Conservation (phyloP, 257 asterid genomes). For the Penstemon eatonii region DNA sequence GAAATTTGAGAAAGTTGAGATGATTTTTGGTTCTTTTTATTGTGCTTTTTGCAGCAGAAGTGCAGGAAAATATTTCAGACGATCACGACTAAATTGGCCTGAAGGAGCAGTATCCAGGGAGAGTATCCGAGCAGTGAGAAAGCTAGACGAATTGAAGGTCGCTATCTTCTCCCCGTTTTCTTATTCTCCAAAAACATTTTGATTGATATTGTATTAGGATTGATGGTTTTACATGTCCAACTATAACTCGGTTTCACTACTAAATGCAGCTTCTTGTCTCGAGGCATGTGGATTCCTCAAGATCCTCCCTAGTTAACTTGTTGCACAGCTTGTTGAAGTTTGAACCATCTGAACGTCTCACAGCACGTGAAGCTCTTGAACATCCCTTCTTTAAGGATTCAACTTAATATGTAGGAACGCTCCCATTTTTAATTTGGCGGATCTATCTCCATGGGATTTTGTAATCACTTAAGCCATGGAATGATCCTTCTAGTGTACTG, state of each 20-base stretch:
- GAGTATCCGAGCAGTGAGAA: constrained; percentile 54
- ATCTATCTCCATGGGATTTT: background rate
- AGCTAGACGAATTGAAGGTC: constrained; percentile 49
- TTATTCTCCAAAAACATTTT: background rate
- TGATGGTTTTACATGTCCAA: background rate
- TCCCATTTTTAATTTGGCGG: background rate
- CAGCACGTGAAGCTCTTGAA: constrained; percentile 62
- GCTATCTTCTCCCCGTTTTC: background rate
- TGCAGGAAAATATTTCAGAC: constrained; percentile 48
- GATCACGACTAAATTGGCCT: constrained; percentile 51
- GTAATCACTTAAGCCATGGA: constrained; percentile 1
- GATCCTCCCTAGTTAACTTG: constrained; percentile 50
- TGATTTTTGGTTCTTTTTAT: constrained; percentile 17
- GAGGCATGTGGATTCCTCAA: constrained; percentile 40
- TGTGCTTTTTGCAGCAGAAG: constrained; percentile 40
- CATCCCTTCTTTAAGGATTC: constrained; percentile 65
- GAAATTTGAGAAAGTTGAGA: constrained; percentile 14
- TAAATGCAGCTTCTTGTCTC: constrained; percentile 55
- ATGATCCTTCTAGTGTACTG: background rate
- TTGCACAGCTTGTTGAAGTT: constrained; percentile 58
- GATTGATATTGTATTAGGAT: too few species aligned
- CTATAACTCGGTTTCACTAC: constrained; percentile 1
- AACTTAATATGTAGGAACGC: constrained; percentile 13
- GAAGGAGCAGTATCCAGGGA: constrained; percentile 64
- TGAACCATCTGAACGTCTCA: constrained; percentile 65